Evolutionary conservation across 2,329 filamentous ascomycete species (phyloP), one percentile per base, ranked within the genome.

Genomic region (Aspergillus sp.): DNA sequence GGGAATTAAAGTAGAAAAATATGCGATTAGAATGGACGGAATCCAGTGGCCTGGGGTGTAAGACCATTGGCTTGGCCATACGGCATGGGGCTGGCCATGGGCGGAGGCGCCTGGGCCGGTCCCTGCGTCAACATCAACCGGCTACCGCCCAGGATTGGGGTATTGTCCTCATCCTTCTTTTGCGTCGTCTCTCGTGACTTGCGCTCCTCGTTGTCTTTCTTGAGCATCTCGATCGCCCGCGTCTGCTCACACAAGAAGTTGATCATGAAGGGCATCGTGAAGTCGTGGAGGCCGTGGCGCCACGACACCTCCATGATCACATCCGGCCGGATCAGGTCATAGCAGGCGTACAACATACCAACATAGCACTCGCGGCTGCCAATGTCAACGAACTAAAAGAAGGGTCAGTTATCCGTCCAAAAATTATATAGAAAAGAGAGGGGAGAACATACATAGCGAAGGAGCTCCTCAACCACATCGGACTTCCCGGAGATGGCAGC

Each of bases 211-310:
- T 97, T 98, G 72, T 98, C 94, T 53, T 88, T 88, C 79, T 94
- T 95, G 52, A 98, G 80, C 50, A 78, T 69, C 50, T 90, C 82
- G 58, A 98, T 85, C 48, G 94, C 85, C 57, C 86, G 83, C 35
- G 88, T 90, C 73, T 97, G 90, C 71, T 95, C 90, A 59, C 85
- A 83, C 54, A 98, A 78, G 76, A 94, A 86, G 76, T 97, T 98
- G 81, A 98, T 97, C 89, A 98, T 94, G 78, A 95, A 98, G 15
- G 93, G 93, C 94, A 98, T 98, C 43, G 90, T 95, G 74, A 95
- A 98, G 75, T 98, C 93, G 61, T 85, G 83, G 35, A 98, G 85
- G 51, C 90, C 89, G 66, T 95, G 80, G 60, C 93, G 91, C 93
- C 93, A 98, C 50, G 93, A 97, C 49, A 98, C 81, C 75, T 98